Evolutionary conservation across 2,329 filamentous ascomycete species (phyloP), one percentile per base, ranked within the genome.

Genomic region (Chaetomium olivaceum): DNA sequence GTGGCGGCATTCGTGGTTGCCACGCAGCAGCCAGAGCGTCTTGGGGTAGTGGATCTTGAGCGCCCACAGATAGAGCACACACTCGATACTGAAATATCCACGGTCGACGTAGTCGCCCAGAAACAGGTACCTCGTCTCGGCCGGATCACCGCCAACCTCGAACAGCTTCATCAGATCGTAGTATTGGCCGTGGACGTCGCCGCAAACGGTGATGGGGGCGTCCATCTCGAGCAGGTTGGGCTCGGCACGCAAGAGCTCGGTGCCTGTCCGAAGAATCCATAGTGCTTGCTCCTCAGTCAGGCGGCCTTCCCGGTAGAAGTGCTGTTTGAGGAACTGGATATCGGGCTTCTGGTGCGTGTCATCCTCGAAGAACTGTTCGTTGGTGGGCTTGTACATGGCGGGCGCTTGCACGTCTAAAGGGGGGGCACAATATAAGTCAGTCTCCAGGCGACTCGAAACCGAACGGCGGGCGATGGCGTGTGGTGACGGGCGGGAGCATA

Each of bases 131-230:
- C 95, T 84, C 33, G 95, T 99, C 81, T 99, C 95, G 62, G 94
- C 88, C 50, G 95, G 95, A 78, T 99, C 95, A 70, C 95, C 95
- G 71, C 95, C 95, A 60, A 99, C 95, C 80, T 99, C 95, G 75
- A 99, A 99, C 39, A 99, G 85, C 84, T 99, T 99, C 95, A 99
- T 99, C 76, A 99, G 81, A 79, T 99, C 95, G 79, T 97, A 99
- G 82, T 98, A 99, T 81, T 99, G 95, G 72, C 95, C 95, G 79
- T 99, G 95, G 62, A 99, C 93, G 76, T 99, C 95, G 76, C 95
- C 95, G 75, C 95, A 99, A 59, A 99, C 95, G 11, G 95, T 99
- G 76, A 99, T 99, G 68, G 95, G 95, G 50, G 95, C 95, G 79
- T 99, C 95, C 95, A 99, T 99, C 83, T 99, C 95, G 72, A 99